These are phyloP conservation scores for Plasmopara muralis DNA, from an alignment of 352 stramenopile genomes.

Conservation along the genomic window DNA sequence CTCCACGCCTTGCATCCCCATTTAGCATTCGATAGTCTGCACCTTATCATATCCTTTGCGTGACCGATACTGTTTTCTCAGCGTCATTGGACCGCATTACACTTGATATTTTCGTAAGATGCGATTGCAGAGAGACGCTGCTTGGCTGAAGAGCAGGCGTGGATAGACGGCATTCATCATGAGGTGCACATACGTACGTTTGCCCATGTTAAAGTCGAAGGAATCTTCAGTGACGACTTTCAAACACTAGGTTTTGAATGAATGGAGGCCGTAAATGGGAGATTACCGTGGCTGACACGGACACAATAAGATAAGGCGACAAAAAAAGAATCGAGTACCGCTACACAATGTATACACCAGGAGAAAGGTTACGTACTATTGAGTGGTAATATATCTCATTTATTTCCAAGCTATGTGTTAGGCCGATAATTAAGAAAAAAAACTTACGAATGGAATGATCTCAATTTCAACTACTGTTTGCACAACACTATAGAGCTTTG, in stretches of 20 bases:
- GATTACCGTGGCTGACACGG: conserved; percentile 20
- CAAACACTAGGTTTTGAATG: conserved; percentile 24
- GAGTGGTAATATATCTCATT: too few relatives aligned
- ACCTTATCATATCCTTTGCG: background rate
- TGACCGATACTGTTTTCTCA: background rate
- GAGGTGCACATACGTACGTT: conserved; percentile 50
- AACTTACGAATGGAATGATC: too few relatives aligned
- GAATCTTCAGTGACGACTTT: conserved; percentile 44
- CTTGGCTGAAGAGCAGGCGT: background rate
- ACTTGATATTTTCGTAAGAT: background rate
- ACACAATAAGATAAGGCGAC: conserved; percentile 22
- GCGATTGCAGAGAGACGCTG: background rate
- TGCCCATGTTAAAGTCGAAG: conserved; percentile 82
- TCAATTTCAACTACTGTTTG: too few relatives aligned
- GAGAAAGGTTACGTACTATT: too few relatives aligned
- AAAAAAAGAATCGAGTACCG: too few relatives aligned
- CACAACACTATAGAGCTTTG: too few relatives aligned
- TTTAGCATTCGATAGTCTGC: background rate
- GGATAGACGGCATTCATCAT: conserved; percentile 1
- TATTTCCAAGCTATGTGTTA: too few relatives aligned
- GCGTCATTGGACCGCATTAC: background rate
- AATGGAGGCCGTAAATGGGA: conserved; percentile 30
- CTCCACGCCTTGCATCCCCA: background rate
- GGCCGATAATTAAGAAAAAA: too few relatives aligned
- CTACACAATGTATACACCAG: too few relatives aligned